Base-by-base conservation (phyloP, 306 rosid genomes). In the Sphenostylis stenocarpa region DNA sequence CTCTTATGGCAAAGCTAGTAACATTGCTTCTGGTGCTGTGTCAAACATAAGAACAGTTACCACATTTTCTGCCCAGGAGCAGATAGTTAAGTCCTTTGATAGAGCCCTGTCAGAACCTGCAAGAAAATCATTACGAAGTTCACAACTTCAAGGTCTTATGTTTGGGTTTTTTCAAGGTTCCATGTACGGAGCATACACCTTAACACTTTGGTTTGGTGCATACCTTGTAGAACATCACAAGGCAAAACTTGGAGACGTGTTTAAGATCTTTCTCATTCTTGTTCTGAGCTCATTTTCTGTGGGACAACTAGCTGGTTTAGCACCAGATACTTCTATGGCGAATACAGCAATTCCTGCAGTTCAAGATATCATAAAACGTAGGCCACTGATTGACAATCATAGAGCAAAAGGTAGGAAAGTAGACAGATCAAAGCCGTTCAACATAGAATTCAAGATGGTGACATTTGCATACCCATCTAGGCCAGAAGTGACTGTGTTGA, bases 241-340 rank as follows among this genome's bases (percentile, higher is more conserved):
- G 24, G 84, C 95, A 57, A 71, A 34, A 12, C 92, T 94, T 17
- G 87, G 85, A n/a, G 88, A 77, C 8, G 95, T 94, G 28, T 85
- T 77, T 34, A 86, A 90, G 86, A 87, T 90, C 69, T 94, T 90
- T 78, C 97, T 94, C 78, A 94, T 91, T 83, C 95, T 94, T 83
- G 98, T 94, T 81, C 70, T 94, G 88, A 89, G 96, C 86, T 90
- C 98, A 33, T 94, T 91, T 86, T 89, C 97, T 31, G 96, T 94
- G 23, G 98, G 97, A 57, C 97, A 94, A 82, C 85, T 89, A 44
- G 97, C 96, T 52, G 98, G 96, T 44, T 87, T 94, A 45, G 95
- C 97, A 74, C 97, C 96, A 6, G 97, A 94, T 79, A 91, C 95
- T 70, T 91, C 97, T 14, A 81, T 71, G 90, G 97, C 97, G 1